Evolutionary conservation across 768 basidiomycete genomes (phyloP).

Genomic region (Suillus luteus): DNA sequence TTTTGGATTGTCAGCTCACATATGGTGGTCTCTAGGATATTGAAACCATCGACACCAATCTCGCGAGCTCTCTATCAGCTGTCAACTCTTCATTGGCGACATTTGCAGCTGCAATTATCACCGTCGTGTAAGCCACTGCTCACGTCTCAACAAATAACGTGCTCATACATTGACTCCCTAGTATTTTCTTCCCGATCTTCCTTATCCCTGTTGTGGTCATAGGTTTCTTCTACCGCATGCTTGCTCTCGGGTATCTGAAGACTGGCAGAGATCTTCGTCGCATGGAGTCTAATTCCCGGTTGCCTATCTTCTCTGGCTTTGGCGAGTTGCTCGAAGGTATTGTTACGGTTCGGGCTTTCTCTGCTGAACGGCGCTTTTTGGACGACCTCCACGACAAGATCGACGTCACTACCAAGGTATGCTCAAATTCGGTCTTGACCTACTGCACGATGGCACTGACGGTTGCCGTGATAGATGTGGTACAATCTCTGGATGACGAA

Average conservation of each 20-base stretch:
- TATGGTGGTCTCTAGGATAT: constrained; percentile 52
- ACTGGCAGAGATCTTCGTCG: constrained; percentile 84
- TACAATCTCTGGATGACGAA: constrained; percentile 91
- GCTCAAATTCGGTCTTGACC: not conserved
- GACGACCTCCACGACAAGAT: constrained; percentile 72
- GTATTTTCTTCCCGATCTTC: constrained; percentile 81
- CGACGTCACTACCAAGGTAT: constrained; percentile 75
- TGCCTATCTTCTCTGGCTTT: constrained; percentile 84
- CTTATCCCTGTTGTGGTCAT: constrained; percentile 75
- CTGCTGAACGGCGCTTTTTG: constrained; percentile 77
- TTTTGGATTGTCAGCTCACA: constrained; percentile 7
- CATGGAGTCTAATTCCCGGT: constrained; percentile 88
- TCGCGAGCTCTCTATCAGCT: constrained; percentile 67
- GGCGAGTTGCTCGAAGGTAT: constrained; percentile 84
- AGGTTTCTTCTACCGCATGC: constrained; percentile 68
- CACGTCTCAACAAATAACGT: constrained; percentile 18
- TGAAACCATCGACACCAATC: constrained; percentile 80
- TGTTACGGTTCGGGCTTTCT: constrained; percentile 92
- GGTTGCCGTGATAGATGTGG: constrained; percentile 58
- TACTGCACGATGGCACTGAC: not conserved
- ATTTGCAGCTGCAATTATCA: constrained; percentile 75
- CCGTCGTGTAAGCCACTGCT: constrained; percentile 53
- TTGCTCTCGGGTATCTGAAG: constrained; percentile 73
- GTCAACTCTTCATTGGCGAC: constrained; percentile 79
- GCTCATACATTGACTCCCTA: constrained; percentile 21